phyloP scores from a whole-genome alignment of 805 yeast genomes.

The Lipomyces japonicus region DNA sequence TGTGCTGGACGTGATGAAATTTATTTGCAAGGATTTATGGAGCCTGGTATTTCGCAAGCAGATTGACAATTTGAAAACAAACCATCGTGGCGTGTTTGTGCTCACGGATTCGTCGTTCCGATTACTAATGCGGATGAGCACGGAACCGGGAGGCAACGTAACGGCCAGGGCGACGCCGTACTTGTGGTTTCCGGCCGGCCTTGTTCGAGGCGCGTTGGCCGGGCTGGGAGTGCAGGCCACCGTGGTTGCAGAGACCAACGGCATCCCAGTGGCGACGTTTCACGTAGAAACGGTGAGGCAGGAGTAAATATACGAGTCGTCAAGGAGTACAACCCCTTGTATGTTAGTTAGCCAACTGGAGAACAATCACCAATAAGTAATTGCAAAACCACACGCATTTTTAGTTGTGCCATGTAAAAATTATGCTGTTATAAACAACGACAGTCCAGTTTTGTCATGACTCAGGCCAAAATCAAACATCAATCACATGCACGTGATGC shows the following conservation, averaged over 20 bases:
- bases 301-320: too few relatives aligned
- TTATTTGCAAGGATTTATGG: constrained; percentile 92
- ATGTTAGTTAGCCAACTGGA: too few relatives aligned
- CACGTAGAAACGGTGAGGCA: constrained; percentile 54
- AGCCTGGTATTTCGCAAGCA: constrained; percentile 72
- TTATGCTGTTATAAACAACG: too few relatives aligned
- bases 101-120: constrained; percentile 65
- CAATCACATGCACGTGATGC: too few relatives aligned
- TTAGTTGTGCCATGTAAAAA: too few relatives aligned
- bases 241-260: constrained; percentile 60
- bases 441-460: too few relatives aligned
- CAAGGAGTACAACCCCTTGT: too few relatives aligned
- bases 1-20: constrained; percentile 80
- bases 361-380: too few relatives aligned
- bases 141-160: constrained; percentile 35
- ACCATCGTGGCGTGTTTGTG: constrained; percentile 82
- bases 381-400: too few relatives aligned
- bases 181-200: constrained; percentile 70
- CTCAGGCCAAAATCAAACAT: too few relatives aligned
- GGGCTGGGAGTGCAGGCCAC: constrained; percentile 65
- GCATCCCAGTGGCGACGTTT: constrained; percentile 67
- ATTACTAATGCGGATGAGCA: constrained; percentile 49
- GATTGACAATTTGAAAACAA: constrained; percentile 87
- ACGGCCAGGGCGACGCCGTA: constrained; percentile 43
- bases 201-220: constrained; percentile 66